phyloP scores from a whole-genome alignment of 306 rosid genomes.

The Cicer bijugum region DNA sequence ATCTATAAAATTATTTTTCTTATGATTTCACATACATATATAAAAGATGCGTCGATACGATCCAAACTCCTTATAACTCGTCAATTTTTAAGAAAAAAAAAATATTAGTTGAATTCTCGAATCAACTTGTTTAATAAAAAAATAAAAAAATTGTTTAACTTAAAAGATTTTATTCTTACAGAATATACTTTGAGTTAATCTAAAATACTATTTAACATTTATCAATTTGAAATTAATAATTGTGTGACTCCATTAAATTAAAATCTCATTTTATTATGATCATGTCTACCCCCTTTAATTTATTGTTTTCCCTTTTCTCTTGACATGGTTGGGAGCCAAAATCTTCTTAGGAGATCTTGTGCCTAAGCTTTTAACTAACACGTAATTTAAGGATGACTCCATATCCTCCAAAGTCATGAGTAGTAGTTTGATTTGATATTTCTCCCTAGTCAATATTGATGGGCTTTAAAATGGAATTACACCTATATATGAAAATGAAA shows the following conservation, averaged over 20 bases:
- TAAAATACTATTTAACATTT: too few species aligned
- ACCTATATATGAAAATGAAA: constrained; percentile 41
- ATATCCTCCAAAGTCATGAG: constrained; percentile 65
- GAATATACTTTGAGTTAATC: too few species aligned
- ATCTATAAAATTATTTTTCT: too few species aligned
- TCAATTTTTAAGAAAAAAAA: too few species aligned
- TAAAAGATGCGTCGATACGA: too few species aligned
- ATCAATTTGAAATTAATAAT: too few species aligned
- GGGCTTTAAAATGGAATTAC: constrained; percentile 54
- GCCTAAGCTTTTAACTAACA: constrained; percentile 71
- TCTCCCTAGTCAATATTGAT: constrained; percentile 58
- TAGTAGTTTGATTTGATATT: constrained; percentile 46
- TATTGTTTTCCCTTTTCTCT: constrained; percentile 34
- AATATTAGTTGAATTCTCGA: too few species aligned
- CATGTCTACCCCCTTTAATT: constrained; percentile 31
- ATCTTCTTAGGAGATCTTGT: constrained; percentile 60
- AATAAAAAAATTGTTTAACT: too few species aligned
- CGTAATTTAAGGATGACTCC: constrained; percentile 60
- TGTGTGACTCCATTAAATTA: neutral
- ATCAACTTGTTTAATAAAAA: too few species aligned
- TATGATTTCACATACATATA: too few species aligned
- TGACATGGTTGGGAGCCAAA: constrained; percentile 57
- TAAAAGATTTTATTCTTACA: too few species aligned
- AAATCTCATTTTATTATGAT: constrained; percentile 30
- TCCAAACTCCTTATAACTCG: too few species aligned